These are phyloP conservation scores for Cladophialophora chaetospira DNA, from an alignment of 2,329 filamentous ascomycete species.

Conservation along the genomic window DNA sequence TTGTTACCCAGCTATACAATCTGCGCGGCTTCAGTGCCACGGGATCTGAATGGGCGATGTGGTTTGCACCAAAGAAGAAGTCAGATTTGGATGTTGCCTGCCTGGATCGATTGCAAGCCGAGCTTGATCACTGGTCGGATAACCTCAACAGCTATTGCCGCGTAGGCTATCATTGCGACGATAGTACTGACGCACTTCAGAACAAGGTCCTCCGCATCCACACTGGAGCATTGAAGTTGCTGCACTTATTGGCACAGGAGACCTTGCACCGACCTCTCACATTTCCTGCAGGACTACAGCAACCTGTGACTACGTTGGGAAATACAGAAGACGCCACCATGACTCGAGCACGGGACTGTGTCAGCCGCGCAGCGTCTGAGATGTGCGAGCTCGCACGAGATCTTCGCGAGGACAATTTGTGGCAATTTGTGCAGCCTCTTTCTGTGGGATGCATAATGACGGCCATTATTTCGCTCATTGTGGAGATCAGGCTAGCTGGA, in stretches of 20 bases:
- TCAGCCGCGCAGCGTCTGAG: background rate
- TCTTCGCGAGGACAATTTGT: constrained; percentile 4
- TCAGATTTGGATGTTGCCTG: background rate
- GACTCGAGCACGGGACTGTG: background rate
- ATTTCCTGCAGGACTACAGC: background rate
- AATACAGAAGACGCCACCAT: background rate
- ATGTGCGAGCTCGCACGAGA: background rate
- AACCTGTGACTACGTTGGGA: background rate
- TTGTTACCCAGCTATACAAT: constrained; percentile 1
- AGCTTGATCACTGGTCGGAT: constrained; percentile 8
- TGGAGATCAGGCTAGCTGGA: constrained; percentile 4
- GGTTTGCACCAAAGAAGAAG: constrained; percentile 6
- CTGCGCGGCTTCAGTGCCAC: constrained; percentile 3
- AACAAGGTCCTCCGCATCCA: background rate
- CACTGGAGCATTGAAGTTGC: background rate
- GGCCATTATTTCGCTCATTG: background rate
- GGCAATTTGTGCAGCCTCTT: background rate
- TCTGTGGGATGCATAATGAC: constrained; percentile 4
- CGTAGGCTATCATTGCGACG: constrained; percentile 9
- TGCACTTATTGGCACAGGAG: constrained; percentile 10
- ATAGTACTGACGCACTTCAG: background rate
- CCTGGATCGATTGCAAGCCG: background rate
- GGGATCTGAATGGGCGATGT: constrained; percentile 11
- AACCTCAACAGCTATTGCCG: constrained; percentile 6
- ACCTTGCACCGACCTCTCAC: background rate